Evolutionary conservation across 139 green algal genomes (phyloP), one percentile per base, ranked within the genome.

Genomic region (Deuterostichococcus epilithicus): DNA sequence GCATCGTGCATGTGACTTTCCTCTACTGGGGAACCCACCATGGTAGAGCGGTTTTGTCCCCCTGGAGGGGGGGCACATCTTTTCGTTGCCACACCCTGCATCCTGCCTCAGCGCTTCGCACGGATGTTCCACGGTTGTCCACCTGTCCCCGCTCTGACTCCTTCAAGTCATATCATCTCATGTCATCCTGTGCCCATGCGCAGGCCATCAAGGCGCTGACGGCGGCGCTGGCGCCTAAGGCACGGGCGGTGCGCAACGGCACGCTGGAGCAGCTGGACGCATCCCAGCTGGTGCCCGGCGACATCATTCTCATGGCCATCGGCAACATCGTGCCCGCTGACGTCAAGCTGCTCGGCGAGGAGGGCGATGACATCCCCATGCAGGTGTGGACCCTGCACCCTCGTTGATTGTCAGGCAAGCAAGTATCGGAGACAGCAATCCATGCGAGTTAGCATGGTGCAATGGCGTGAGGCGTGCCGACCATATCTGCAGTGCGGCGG

Each of bases 321-420:
- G 93, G 93, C 30, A 88, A 96, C 70, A 88, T 96, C 34, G 87
- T 97, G 10, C 92, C 93, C 5, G 93, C 93, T 2, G 93, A 97
- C 76, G 82, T 92, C 60, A 96, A 96, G 77, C 83, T 97, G 6
- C 80, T 97, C 76, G 79, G 72, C 5, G 88, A 91, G 69, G 45
- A 45, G 10, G 77, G 63, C 34, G 82, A 90, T 2, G 87, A 92
- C 73, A 79, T 76, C 1, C 90, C 88, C 35, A 89, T 95, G 82
- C 87, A 93, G 89, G 89, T 86, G 28, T 3, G 81, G 52, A 13
- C 13, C 42, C 10, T 8, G 42, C 13, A 13, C 42, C 42, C 42
- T 5, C 28, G 52, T 28, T 28, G 28, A 63, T 63, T 8, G 42
- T 52, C 42, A 52, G 42, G 8, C 42, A 52, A 23, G 8, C 42